Conservation (phyloP, 2,329 filamentous ascomycete species). For the Penicillium fuscoglaucum region DNA sequence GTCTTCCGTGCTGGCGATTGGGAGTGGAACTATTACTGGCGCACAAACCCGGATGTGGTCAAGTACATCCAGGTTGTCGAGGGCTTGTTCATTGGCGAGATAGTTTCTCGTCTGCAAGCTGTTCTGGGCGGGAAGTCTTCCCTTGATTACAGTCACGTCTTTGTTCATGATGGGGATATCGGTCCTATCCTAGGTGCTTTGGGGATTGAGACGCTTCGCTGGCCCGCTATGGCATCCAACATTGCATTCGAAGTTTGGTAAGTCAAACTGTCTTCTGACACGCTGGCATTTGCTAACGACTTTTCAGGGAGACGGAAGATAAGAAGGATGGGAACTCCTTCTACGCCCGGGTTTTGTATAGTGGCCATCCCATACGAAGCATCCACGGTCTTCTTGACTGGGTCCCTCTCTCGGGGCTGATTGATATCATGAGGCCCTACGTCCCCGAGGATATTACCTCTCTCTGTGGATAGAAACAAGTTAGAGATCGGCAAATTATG, state of each 20-base stretch:
- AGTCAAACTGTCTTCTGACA: background rate
- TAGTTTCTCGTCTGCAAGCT: conserved; percentile 33
- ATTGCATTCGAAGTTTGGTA: conserved; percentile 44
- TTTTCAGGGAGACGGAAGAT: conserved; percentile 14
- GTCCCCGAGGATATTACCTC: conserved; percentile 30
- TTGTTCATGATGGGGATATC: conserved; percentile 43
- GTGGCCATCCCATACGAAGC: conserved; percentile 31
- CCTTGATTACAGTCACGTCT: conserved; percentile 37
- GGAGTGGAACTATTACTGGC: conserved; percentile 47
- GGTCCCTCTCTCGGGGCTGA: conserved; percentile 26
- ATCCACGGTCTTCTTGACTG: conserved; percentile 35
- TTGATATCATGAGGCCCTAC: conserved; percentile 30
- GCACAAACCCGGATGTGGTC: conserved; percentile 34
- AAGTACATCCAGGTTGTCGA: conserved; percentile 41
- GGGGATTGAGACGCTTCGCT: conserved; percentile 39
- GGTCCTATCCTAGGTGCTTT: conserved; percentile 38
- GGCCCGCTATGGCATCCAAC: conserved; percentile 44
- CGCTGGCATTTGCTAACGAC: background rate
- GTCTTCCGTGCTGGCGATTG: conserved; percentile 45
- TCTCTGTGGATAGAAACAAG: conserved; percentile 23
- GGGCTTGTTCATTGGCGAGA: conserved; percentile 42
- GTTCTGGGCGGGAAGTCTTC: conserved; percentile 25
- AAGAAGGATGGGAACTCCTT: background rate
- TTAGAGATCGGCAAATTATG: background rate
- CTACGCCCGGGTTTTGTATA: conserved; percentile 35